phyloP scores from a whole-genome alignment of 2,329 filamentous ascomycete genomes.

The Diaporthe australafricana region DNA sequence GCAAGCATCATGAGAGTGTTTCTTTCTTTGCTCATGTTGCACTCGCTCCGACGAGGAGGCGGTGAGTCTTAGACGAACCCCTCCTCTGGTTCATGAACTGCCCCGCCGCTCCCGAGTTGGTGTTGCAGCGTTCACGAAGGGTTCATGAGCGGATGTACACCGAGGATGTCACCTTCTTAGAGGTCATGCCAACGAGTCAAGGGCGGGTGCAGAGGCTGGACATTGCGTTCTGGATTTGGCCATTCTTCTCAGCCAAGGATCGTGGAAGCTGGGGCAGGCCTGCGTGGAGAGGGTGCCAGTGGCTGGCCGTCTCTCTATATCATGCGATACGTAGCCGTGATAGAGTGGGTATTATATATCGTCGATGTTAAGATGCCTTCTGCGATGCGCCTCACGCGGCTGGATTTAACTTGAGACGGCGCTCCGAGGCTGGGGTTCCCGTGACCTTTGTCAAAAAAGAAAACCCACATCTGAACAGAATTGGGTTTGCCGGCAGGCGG shows the following conservation, averaged over 20 bases:
- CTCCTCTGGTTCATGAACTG: conserved; percentile 3
- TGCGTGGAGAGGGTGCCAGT: conserved; percentile 7
- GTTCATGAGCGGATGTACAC: conserved; percentile 14
- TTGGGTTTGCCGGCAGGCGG: background rate
- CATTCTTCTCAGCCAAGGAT: conserved; percentile 5
- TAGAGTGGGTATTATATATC: conserved; percentile 15
- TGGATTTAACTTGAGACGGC: background rate
- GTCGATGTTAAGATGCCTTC: conserved; percentile 1
- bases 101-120: conserved; percentile 1
- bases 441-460: background rate
- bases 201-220: conserved; percentile 28
- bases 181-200: conserved; percentile 19
- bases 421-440: conserved; percentile 1
- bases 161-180: conserved; percentile 7
- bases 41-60: background rate
- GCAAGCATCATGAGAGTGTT: conserved; percentile 4
- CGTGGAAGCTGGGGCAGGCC: background rate
- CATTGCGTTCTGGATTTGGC: conserved; percentile 22
- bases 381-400: conserved; percentile 18
- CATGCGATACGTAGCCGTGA: conserved; percentile 20
- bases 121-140: conserved; percentile 12
- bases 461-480: background rate
- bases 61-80: conserved; percentile 18
- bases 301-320: conserved; percentile 17
- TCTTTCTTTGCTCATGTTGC: background rate